Conservation (phyloP, 352 stramenopile species). For the Phytopythium ostracodes region DNA sequence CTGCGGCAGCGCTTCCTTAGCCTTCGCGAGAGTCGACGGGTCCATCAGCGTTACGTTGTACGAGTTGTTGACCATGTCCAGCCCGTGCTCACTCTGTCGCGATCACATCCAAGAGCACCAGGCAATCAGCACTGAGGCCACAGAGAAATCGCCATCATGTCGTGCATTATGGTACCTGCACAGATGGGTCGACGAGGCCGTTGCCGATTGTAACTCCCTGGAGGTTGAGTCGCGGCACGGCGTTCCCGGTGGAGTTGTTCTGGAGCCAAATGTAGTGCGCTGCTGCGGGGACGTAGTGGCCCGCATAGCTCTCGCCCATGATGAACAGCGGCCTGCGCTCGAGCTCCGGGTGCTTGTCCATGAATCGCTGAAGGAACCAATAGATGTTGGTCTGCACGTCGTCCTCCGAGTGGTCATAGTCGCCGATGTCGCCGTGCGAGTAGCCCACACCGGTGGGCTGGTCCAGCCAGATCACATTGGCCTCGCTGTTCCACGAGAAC, state of each 20-base stretch:
- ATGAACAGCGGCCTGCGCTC: slow-evolving; percentile 40
- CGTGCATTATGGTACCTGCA: slow-evolving; percentile 18
- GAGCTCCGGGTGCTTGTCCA: slow-evolving; percentile 45
- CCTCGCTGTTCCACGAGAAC: slow-evolving; percentile 45
- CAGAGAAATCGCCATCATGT: background rate
- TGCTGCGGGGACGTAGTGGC: slow-evolving; percentile 44
- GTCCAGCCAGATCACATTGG: slow-evolving; percentile 57
- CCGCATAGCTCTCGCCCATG: slow-evolving; percentile 49
- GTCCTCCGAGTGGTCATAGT: slow-evolving; percentile 39
- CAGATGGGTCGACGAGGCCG: slow-evolving; percentile 33
- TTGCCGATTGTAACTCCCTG: slow-evolving; percentile 55
- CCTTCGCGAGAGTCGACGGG: slow-evolving; percentile 16
- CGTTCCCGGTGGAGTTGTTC: slow-evolving; percentile 18
- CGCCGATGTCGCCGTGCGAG: slow-evolving; percentile 26
- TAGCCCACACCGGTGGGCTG: slow-evolving; percentile 60
- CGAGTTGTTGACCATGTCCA: slow-evolving; percentile 55
- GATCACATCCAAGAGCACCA: no score
- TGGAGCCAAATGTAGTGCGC: slow-evolving; percentile 52
- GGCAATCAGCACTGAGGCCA: background rate
- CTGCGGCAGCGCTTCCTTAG: slow-evolving; percentile 15
- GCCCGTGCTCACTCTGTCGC: slow-evolving; percentile 20
- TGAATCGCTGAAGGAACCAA: slow-evolving; percentile 43
- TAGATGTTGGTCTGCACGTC: slow-evolving; percentile 52
- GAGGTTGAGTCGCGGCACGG: slow-evolving; percentile 24
- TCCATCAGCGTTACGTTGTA: slow-evolving; percentile 52